A percentile compares a stretch with the other conserved stretches of the same genome.
Evolutionary conservation across 2,329 filamentous ascomycete species (phyloP).

Genomic region (Leptodontidium sp.): DNA sequence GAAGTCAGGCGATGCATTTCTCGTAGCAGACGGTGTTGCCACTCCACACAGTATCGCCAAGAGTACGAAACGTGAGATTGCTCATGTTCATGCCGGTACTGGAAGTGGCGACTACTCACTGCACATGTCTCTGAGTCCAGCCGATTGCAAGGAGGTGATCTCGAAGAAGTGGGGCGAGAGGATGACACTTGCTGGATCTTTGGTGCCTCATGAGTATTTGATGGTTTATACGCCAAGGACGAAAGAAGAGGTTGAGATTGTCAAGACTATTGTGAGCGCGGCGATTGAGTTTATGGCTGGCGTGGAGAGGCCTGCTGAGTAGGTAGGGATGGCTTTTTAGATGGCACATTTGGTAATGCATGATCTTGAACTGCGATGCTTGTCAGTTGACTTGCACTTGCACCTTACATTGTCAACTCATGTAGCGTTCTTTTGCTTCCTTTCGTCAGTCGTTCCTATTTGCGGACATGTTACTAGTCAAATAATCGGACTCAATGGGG

Average conservation of each 20-base stretch:
- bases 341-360: neutral
- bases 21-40: slow-evolving; percentile 32
- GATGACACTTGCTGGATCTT: slow-evolving; percentile 37
- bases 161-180: slow-evolving; percentile 41
- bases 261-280: slow-evolving; percentile 38
- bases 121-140: slow-evolving; percentile 38
- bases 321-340: neutral
- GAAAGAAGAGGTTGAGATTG: slow-evolving; percentile 34
- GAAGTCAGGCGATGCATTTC: slow-evolving; percentile 37
- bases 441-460: no score
- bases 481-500: no score
- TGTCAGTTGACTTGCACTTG: neutral
- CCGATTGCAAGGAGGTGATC: slow-evolving; percentile 42
- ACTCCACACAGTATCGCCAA: slow-evolving; percentile 36
- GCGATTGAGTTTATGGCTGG: slow-evolving; percentile 41
- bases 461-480: no score
- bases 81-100: slow-evolving; percentile 37
- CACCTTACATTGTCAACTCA: no score
- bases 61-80: slow-evolving; percentile 37
- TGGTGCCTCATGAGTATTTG: slow-evolving; percentile 40
- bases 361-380: neutral
- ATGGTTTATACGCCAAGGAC: slow-evolving; percentile 41
- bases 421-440: no score
- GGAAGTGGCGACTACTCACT: slow-evolving; percentile 38
- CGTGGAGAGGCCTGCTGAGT: slow-evolving; percentile 9